Conservation (phyloP, 257 asterid species). For the Solanum piurae region DNA sequence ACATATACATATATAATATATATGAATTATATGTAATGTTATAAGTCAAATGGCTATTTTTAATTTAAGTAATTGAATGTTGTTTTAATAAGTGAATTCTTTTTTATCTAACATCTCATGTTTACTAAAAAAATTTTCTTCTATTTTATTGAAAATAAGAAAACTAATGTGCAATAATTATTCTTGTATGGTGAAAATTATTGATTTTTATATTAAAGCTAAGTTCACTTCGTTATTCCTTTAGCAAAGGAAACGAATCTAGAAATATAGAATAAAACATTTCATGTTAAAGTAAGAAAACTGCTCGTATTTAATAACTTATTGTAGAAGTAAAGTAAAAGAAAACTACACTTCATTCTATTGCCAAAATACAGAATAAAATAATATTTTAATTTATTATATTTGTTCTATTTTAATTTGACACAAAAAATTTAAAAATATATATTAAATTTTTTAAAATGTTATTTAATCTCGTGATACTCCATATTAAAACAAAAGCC, state of each 20-base stretch:
- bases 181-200: neutral
- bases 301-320: neutral
- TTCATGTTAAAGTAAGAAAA: neutral
- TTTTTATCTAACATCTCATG: no score
- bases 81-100: no score
- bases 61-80: no score
- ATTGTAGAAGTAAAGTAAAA: neutral
- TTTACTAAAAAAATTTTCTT: no score
- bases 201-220: neutral
- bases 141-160: neutral
- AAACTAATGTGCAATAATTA: neutral
- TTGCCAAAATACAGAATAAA: neutral
- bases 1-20: no score
- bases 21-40: no score
- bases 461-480: neutral
- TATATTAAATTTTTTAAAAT: neutral
- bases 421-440: no score
- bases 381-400: neutral
- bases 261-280: neutral
- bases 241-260: neutral
- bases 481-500: neutral
- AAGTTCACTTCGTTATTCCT: neutral
- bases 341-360: neutral
- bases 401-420: no score
- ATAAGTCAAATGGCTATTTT: no score